These are phyloP conservation scores for Crucihimalaya himalaica DNA, from an alignment of 345 rosid species.

Conservation along the genomic window DNA sequence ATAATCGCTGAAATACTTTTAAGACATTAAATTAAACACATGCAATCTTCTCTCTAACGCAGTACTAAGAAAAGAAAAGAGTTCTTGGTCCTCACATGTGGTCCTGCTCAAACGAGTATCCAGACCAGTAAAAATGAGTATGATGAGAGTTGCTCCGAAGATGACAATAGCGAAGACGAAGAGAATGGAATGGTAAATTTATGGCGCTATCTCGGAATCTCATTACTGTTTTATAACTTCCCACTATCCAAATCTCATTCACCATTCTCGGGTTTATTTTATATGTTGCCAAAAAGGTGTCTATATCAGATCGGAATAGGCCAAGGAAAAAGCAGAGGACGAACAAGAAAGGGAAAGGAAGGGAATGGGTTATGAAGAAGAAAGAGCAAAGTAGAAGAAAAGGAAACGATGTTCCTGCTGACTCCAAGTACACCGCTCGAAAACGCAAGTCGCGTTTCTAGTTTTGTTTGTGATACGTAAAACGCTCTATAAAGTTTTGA, in stretches of 20 bases:
- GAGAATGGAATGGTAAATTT: conserved; percentile 55
- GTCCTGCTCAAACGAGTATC: conserved; percentile 56
- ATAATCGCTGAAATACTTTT: background rate
- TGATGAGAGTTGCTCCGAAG: conserved; percentile 67
- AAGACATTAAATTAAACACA: background rate
- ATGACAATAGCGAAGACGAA: conserved; percentile 64
- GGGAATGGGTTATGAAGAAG: conserved; percentile 81
- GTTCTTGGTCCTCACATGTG: conserved; percentile 82
- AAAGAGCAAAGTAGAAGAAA: conserved; percentile 85
- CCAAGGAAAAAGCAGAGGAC: conserved; percentile 78
- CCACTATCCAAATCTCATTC: background rate
- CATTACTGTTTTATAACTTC: background rate
- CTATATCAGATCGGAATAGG: conserved; percentile 68
- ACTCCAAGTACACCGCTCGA: conserved; percentile 78
- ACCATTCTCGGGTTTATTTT: background rate
- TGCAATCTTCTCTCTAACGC: conserved; percentile 21
- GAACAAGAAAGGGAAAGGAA: conserved; percentile 65
- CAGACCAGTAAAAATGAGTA: conserved; percentile 35
- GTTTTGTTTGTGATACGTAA: conserved; percentile 13
- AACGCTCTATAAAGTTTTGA: conserved; percentile 4
- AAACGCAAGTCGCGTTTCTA: conserved; percentile 81
- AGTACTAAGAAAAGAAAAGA: conserved; percentile 86
- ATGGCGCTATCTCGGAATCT: background rate
- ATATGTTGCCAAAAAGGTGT: conserved; percentile 45
- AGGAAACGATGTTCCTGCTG: conserved; percentile 73